These are phyloP conservation scores for Eragrostis tef DNA, from an alignment of 202 grass and related monocot genomes.

Conservation along the genomic window DNA sequence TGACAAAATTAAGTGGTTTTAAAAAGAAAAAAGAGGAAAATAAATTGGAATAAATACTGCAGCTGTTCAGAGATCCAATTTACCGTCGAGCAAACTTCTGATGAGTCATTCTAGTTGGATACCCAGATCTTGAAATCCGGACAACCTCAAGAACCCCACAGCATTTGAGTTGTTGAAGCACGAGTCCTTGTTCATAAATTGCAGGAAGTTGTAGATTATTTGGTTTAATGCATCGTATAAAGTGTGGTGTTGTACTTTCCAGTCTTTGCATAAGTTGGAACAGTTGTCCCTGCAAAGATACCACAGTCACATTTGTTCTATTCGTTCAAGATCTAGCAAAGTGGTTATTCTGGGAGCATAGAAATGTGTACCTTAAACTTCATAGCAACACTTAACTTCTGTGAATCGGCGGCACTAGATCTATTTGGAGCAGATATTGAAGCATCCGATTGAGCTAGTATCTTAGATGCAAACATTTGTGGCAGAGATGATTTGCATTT, in stretches of 20 bases:
- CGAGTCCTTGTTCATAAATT: conserved; percentile 85
- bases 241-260: conserved; percentile 92
- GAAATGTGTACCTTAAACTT: conserved; percentile 83
- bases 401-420: conserved; percentile 80
- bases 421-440: conserved; percentile 57
- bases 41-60: conserved; percentile 18
- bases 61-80: conserved; percentile 37
- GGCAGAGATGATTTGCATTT: conserved; percentile 78
- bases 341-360: conserved; percentile 25
- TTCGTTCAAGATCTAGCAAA: conserved; percentile 41
- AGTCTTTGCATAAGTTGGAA: conserved; percentile 98
- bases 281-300: conserved; percentile 68
- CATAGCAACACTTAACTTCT: conserved; percentile 90
- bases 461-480: conserved; percentile 84
- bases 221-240: conserved; percentile 97
- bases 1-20: conserved; percentile 52
- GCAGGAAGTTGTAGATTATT: conserved; percentile 90
- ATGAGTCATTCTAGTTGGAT: conserved; percentile 96
- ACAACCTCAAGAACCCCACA: conserved; percentile 99
- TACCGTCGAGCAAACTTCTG: conserved; percentile 96
- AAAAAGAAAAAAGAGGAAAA: conserved; percentile 4
- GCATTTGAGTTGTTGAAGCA: conserved; percentile 90
- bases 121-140: conserved; percentile 95
- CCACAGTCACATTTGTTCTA: background rate
- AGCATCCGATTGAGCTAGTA: conserved; percentile 78